Base-by-base conservation (phyloP, 2,329 filamentous ascomycete genomes). In the Beauveria bassiana region DNA sequence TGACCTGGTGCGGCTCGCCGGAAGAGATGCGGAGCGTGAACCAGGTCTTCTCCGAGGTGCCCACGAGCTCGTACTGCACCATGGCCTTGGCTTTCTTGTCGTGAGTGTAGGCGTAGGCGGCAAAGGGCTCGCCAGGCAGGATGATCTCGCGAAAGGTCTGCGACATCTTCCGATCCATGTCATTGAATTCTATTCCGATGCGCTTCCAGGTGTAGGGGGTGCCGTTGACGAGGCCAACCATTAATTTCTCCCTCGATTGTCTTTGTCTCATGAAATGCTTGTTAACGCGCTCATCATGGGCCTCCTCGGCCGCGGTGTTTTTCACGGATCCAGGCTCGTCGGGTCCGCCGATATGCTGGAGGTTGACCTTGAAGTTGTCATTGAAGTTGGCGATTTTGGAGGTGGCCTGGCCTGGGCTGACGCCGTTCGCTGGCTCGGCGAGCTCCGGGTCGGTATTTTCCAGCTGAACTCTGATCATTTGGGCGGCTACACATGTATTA, bases 121-220 rank as follows among this genome's bases (percentile, higher is more conserved):
- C 47, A 16, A 49, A 1, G 16, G 66, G 57, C 51, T 69, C 9
- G 10, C 73, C 72, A 0, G 71, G 68, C n/a, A 64, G 10, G 28
- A 74, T 68, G 54, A 60, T 61, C n/a, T 64, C 20, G 2, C 70
- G 69, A 66, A 69, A 71, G 7, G 49, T 24, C 16, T n/a, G 6
- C 18, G 12, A 22, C 0, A 10, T 18, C 9, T 20, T 10, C 18
- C 12, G 12, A 38, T 5, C 47, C 14, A 4, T 10, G 1, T 42
- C 69, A 52, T 50, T 69, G 66, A 51, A 70, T 68, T 0, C 59
- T 54, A 58, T 65, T 61, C 1, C 60, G 64, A 66, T 0, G 50
- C 65, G 47, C 59, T 66, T 7, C 71, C 71, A 74, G 31, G 51
- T 61, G 63, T 71, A 74, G 3, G 72, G 72, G 6, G 70, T 73